Conservation (phyloP, 75 land plant genomes). For the Chamaecyparis obtusa region DNA sequence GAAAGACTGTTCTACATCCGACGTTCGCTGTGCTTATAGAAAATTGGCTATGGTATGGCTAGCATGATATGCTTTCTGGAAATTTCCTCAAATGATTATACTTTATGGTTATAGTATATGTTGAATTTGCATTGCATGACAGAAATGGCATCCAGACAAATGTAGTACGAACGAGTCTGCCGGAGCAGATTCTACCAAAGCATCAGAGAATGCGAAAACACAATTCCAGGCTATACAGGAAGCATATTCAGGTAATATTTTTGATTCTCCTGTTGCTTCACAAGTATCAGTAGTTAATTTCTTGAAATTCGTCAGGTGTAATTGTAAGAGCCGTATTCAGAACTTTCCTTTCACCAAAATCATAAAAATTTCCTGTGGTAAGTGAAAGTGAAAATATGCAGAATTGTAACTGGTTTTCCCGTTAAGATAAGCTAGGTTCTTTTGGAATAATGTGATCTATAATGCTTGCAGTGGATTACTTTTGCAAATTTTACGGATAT, state of each 20-base stretch:
- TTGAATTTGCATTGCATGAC: background rate
- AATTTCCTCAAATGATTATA: background rate
- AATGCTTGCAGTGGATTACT: too few species aligned
- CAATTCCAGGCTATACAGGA: constrained; percentile 61
- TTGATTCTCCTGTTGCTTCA: background rate
- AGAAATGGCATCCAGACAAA: constrained; percentile 78
- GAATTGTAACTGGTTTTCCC: too few species aligned
- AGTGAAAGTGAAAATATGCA: too few species aligned
- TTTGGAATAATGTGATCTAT: too few species aligned
- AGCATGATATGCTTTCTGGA: background rate
- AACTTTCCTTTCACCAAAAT: too few species aligned
- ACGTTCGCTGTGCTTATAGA: constrained; percentile 60
- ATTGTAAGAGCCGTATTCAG: background rate
- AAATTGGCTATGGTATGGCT: constrained; percentile 56
- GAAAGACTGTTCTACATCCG: constrained; percentile 52
- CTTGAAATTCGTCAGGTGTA: background rate
- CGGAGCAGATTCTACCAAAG: constrained; percentile 11
- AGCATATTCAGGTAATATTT: constrained; percentile 57
- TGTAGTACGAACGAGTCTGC: constrained; percentile 38
- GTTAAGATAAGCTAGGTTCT: too few species aligned
- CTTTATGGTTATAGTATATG: background rate
- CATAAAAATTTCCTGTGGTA: too few species aligned
- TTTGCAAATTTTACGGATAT: too few species aligned
- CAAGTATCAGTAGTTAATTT: background rate
- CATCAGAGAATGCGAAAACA: constrained; percentile 48